Conservation (phyloP, 352 stramenopile genomes). For the Pythium brassicae region DNA sequence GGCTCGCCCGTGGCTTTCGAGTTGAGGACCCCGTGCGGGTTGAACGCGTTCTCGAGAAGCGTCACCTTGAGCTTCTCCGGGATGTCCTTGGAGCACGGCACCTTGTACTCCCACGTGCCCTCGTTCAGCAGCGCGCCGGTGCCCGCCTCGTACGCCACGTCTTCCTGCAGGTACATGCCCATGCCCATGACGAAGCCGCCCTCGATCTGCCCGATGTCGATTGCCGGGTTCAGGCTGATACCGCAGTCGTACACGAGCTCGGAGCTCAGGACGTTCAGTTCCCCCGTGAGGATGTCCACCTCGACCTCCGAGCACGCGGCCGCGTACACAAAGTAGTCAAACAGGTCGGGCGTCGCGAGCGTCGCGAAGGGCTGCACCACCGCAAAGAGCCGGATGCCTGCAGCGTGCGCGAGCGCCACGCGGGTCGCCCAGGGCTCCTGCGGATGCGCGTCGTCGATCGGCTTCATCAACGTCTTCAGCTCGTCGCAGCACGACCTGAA, state of each 20-base stretch:
- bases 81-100: conserved; percentile 96
- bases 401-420: conserved; percentile 75
- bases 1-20: conserved; percentile 96
- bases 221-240: conserved; percentile 94
- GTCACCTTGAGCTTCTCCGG: conserved; percentile 94
- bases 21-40: conserved; percentile 93
- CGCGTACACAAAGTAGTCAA: conserved; percentile 96
- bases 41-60: conserved; percentile 91
- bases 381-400: conserved; percentile 94
- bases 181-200: conserved; percentile 96
- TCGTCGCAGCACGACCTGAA: conserved; percentile 36
- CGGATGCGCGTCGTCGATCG: conserved; percentile 16
- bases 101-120: conserved; percentile 96
- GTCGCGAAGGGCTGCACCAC: conserved; percentile 82
- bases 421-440: conserved; percentile 51
- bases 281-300: conserved; percentile 94
- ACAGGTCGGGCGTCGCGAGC: conserved; percentile 87
- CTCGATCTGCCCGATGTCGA: conserved; percentile 98
- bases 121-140: conserved; percentile 90
- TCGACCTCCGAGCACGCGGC: conserved; percentile 92
- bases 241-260: conserved; percentile 92
- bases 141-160: conserved; percentile 91
- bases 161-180: conserved; percentile 92
- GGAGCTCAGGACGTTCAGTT: conserved; percentile 80
- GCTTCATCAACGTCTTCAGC: conserved; percentile 33